Evolutionary conservation across 257 asterid species (phyloP), one percentile per base, ranked within the genome.

Genomic region (Phtheirospermum japonicum): DNA sequence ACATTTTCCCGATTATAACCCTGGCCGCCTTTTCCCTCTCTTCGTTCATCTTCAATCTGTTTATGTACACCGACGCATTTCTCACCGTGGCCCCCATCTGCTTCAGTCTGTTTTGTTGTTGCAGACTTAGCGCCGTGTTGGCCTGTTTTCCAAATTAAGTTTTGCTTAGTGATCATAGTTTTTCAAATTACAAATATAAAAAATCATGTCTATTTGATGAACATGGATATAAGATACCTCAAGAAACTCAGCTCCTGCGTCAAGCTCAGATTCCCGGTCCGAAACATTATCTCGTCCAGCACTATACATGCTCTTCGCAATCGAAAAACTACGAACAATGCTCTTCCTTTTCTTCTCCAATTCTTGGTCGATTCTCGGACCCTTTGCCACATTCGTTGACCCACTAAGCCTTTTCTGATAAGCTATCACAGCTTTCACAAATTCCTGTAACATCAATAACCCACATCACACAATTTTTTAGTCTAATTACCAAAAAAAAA

Each of bases 371-470:
- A 75, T 26, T 42, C 68, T 73, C 32, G 53, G 16, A 18, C 37
- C 30, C 28, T 67, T 75, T 4, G 72, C 50, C 17, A 66, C 65
- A 63, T 45, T 63, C 18, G 13, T 43, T 0, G 61, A 13, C 12
- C 68, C 70, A 31, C 34, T 64, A 9, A 77, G 80, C 69, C 67
- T 79, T 66, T 69, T 82, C 67, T 68, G 64, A 67, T 77, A 82
- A 10, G 84, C 86, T 26, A 66, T 69, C 33, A 82, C 92, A 26
- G 92, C 86, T 62, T 73, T 79, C 20, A 73, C 83, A 60, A 82
- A 79, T 56, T 84, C 88, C 82, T 84, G 65, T n/a, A 74, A 61
- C 16, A 64, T 0, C 14, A 0, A 18, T n/a, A 32, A 23, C 19
- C 61, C 26, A 10, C n/a, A 45, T 28, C 4, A 40, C 30, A 39